phyloP scores from a whole-genome alignment of 2,329 filamentous ascomycete genomes.

The Monilinia polystroma region DNA sequence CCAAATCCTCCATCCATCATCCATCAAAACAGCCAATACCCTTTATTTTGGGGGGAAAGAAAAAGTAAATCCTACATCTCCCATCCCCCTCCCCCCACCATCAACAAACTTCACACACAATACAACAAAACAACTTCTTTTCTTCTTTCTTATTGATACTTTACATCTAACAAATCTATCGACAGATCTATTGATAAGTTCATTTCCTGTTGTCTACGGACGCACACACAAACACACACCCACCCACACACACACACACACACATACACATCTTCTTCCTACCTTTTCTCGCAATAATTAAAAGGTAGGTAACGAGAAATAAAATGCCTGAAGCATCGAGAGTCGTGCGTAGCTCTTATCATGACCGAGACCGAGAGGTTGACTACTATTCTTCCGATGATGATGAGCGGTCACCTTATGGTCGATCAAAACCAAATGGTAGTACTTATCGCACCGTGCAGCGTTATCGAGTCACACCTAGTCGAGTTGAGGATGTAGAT shows the following conservation, averaged over 20 bases:
- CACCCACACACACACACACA: too few species aligned
- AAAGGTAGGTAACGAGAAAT: background rate
- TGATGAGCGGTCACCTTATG: constrained; percentile 35
- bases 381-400: constrained; percentile 39
- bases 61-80: too few species aligned
- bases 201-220: background rate
- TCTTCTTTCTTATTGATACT: background rate
- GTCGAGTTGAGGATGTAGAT: constrained; percentile 36
- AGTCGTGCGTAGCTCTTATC: constrained; percentile 31
- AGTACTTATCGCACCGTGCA: constrained; percentile 39
- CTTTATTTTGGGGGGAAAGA: too few species aligned
- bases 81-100: background rate
- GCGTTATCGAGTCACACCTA: constrained; percentile 38
- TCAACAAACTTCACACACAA: background rate
- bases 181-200: background rate
- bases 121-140: background rate
- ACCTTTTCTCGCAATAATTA: background rate
- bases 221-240: background rate
- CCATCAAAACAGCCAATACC: background rate
- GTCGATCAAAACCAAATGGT: constrained; percentile 27
- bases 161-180: background rate
- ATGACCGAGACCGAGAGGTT: constrained; percentile 29
- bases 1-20: constrained; percentile 16
- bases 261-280: too few species aligned
- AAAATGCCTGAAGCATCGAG: constrained; percentile 35